phyloP scores from a whole-genome alignment of 2,329 filamentous ascomycete species.

The Curvularia sp. region DNA sequence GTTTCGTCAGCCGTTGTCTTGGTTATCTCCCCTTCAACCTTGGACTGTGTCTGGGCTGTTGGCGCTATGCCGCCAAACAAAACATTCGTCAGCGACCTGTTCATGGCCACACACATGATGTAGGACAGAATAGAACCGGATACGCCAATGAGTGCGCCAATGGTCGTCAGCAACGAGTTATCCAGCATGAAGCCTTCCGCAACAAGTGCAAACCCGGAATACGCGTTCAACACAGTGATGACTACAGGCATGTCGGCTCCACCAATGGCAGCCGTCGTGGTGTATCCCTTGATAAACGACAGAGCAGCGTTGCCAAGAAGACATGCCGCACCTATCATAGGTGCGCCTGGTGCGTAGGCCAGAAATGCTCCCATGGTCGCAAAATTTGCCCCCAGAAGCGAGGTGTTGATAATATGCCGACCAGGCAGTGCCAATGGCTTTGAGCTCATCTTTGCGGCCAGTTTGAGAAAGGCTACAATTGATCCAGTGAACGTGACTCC shows the following conservation, averaged over 20 bases:
- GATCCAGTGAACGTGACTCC: slow-evolving; percentile 92
- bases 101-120: slow-evolving; percentile 81
- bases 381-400: slow-evolving; percentile 76
- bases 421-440: slow-evolving; percentile 76
- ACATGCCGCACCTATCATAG: slow-evolving; percentile 78
- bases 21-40: slow-evolving; percentile 80
- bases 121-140: slow-evolving; percentile 83
- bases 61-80: slow-evolving; percentile 82
- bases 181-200: slow-evolving; percentile 93
- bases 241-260: slow-evolving; percentile 95
- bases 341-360: slow-evolving; percentile 80
- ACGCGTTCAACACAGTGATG: slow-evolving; percentile 88
- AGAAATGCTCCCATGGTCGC: slow-evolving; percentile 86
- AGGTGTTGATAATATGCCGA: slow-evolving; percentile 76
- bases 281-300: slow-evolving; percentile 86
- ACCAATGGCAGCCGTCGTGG: slow-evolving; percentile 85
- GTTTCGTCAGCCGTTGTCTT: slow-evolving; percentile 82
- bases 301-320: slow-evolving; percentile 77
- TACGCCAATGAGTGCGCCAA: slow-evolving; percentile 86
- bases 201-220: slow-evolving; percentile 88
- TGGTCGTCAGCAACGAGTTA: slow-evolving; percentile 82
- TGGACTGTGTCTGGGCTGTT: slow-evolving; percentile 68
- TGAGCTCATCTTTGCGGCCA: slow-evolving; percentile 82
- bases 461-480: slow-evolving; percentile 87
- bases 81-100: slow-evolving; percentile 86